Conservation (phyloP, 805 yeast species). For the Sporopachydermia lactativora region DNA sequence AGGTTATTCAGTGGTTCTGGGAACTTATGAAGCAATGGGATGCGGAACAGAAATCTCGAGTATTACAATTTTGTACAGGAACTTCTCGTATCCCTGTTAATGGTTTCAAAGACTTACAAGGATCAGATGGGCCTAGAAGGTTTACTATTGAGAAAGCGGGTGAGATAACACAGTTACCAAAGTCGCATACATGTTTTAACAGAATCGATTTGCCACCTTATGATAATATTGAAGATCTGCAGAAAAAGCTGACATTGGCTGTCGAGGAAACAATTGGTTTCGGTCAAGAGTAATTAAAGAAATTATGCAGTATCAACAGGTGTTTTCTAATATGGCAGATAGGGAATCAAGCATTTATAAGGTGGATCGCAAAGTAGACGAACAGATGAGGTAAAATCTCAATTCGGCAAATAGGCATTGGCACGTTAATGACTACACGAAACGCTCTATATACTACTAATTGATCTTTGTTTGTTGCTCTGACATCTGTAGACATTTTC, state of each 20-base stretch:
- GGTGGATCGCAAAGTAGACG: no score
- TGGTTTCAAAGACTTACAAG: slow-evolving; percentile 82
- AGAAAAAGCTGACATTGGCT: slow-evolving; percentile 84
- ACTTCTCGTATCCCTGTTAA: slow-evolving; percentile 84
- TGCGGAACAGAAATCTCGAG: slow-evolving; percentile 72
- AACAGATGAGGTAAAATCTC: no score
- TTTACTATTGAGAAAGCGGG: slow-evolving; percentile 85
- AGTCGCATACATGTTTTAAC: slow-evolving; percentile 97
- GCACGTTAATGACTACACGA: no score
- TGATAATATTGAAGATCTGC: slow-evolving; percentile 66
- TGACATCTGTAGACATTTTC: no score
- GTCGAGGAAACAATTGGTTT: slow-evolving; percentile 99
- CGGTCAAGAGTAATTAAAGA: slow-evolving; percentile 86
- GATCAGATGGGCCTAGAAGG: slow-evolving; percentile 87
- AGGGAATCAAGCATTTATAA: no score
- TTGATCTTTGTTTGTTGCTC: no score
- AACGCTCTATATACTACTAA: no score
- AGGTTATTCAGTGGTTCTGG: slow-evolving; percentile 87
- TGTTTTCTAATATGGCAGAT: no score
- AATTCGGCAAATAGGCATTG: no score
- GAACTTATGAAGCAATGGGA: slow-evolving; percentile 75
- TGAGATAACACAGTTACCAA: slow-evolving; percentile 74
- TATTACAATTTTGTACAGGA: slow-evolving; percentile 83
- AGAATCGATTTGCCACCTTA: slow-evolving; percentile 97
- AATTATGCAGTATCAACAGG: no score